Conservation (phyloP, 495 filamentous ascomycete species). For the Aspergillus steynii region DNA sequence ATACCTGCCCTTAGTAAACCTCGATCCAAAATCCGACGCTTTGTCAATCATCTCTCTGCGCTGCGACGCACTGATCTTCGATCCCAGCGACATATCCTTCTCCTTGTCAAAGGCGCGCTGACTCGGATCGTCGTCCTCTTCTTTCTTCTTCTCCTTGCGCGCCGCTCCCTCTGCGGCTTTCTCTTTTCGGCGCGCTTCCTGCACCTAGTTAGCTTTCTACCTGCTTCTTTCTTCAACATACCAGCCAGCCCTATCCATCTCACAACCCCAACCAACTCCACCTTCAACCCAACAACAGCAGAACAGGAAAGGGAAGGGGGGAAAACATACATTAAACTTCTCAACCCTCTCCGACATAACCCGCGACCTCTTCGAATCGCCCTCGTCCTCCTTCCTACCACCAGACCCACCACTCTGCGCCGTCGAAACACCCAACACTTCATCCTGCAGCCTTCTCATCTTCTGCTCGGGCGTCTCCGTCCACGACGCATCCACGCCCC, state of each 20-base stretch:
- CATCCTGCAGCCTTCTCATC: slow-evolving; percentile 72
- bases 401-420: slow-evolving; percentile 8
- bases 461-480: slow-evolving; percentile 92
- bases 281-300: background rate
- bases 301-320: background rate
- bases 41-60: slow-evolving; percentile 76
- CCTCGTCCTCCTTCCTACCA: background rate
- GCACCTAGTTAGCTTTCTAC: background rate
- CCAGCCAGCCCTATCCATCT: too few species aligned
- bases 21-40: slow-evolving; percentile 77
- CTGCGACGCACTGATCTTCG: slow-evolving; percentile 70
- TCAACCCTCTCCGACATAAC: slow-evolving; percentile 54
- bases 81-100: slow-evolving; percentile 85
- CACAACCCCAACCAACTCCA: too few species aligned
- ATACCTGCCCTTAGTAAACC: slow-evolving; percentile 78
- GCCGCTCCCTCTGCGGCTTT: slow-evolving; percentile 62
- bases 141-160: slow-evolving; percentile 53
- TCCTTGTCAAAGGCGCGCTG: slow-evolving; percentile 85
- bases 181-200: slow-evolving; percentile 62
- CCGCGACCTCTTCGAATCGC: slow-evolving; percentile 30
- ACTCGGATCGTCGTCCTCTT: slow-evolving; percentile 93
- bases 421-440: slow-evolving; percentile 72
- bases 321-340: slow-evolving; percentile 34
- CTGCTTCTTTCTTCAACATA: background rate
- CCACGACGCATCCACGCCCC: slow-evolving; percentile 66